Percentiles rank a stretch among this genome's conserved stretches.
Conservation (phyloP, 257 asterid genomes). For the Solanum megistacrolobum region DNA sequence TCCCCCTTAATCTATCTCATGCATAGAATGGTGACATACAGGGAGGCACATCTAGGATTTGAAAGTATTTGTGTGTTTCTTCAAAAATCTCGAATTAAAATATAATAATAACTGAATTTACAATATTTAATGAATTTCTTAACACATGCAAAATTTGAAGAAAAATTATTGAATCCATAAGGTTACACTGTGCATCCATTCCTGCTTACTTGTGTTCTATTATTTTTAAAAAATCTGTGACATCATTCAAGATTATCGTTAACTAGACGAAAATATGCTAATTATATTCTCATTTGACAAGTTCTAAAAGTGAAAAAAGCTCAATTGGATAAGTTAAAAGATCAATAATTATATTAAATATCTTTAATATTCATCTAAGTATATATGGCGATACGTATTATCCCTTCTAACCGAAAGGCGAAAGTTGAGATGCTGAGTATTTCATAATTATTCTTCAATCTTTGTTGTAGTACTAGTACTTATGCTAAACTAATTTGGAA, state of each 20-base stretch:
- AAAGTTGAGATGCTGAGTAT: neutral
- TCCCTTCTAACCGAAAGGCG: neutral
- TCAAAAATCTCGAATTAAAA: neutral
- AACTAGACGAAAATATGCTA: neutral
- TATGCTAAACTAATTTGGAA: neutral
- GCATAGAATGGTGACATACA: too few species aligned
- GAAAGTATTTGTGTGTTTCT: neutral
- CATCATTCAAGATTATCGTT: neutral
- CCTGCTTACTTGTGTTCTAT: neutral
- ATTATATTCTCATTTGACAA: neutral
- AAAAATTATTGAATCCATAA: neutral
- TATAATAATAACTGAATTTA: too few species aligned
- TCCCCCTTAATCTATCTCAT: too few species aligned
- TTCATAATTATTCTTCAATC: neutral
- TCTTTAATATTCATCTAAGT: neutral
- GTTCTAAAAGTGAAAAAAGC: neutral
- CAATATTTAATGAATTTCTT: neutral
- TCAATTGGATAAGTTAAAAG: neutral
- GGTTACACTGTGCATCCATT: neutral
- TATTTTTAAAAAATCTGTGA: neutral
- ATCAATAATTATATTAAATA: neutral
- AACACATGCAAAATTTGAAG: too few species aligned
- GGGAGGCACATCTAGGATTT: neutral
- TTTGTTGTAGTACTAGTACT: neutral
- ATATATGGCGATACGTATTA: neutral